phyloP scores from a whole-genome alignment of 2,329 filamentous ascomycete species.

The Penicillium decumbens region DNA sequence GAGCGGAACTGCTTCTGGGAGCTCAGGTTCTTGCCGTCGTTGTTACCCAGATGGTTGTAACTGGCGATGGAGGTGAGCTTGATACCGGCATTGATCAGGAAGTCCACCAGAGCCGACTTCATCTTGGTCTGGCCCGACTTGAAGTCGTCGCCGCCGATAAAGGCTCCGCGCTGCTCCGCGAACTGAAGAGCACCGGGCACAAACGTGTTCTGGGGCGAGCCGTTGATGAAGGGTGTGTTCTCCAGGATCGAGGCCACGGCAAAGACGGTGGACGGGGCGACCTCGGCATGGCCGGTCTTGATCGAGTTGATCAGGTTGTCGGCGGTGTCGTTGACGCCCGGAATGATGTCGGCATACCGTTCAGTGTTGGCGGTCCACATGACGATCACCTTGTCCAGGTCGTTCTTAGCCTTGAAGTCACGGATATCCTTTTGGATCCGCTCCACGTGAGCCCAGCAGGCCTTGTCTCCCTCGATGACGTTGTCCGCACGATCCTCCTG shows the following conservation, averaged over 20 bases:
- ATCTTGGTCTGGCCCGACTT: constrained; percentile 99
- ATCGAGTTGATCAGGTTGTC: constrained; percentile 89
- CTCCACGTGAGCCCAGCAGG: constrained; percentile 82
- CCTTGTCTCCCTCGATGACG: constrained; percentile 74
- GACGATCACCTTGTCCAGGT: constrained; percentile 90
- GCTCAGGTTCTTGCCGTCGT: constrained; percentile 97
- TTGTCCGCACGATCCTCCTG: constrained; percentile 97
- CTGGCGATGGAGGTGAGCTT: constrained; percentile 97
- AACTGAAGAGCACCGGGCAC: constrained; percentile 88
- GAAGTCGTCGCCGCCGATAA: constrained; percentile 98
- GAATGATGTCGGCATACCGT: constrained; percentile 82
- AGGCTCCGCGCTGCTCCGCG: constrained; percentile 78
- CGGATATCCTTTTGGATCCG: constrained; percentile 89
- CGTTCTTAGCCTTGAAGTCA: constrained; percentile 81
- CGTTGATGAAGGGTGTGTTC: constrained; percentile 92
- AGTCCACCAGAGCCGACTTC: constrained; percentile 98
- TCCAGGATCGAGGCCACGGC: constrained; percentile 92
- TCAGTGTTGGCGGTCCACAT: constrained; percentile 99
- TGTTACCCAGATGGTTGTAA: constrained; percentile 99
- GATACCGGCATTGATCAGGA: constrained; percentile 97
- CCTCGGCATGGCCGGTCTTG: constrained; percentile 77
- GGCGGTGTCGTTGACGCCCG: constrained; percentile 92
- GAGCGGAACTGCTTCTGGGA: constrained; percentile 98
- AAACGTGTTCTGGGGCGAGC: constrained; percentile 98
- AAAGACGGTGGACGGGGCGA: constrained; percentile 94